Evolutionary conservation across 495 filamentous ascomycete species (phyloP).

Genomic region (Penicillium manginii): DNA sequence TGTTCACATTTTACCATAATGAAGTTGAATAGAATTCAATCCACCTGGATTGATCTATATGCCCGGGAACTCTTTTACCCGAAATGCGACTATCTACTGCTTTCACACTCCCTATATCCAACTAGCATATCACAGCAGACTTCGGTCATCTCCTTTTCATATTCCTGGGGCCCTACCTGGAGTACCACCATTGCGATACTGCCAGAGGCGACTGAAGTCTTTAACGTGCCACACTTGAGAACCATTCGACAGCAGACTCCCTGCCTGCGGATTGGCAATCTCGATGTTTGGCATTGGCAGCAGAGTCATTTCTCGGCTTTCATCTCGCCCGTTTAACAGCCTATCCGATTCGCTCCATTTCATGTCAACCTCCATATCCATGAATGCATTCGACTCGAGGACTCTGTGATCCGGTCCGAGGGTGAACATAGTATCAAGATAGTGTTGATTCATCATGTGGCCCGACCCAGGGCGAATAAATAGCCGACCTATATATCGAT

Average conservation of each 20-base stretch:
- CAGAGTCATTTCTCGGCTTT: conserved; percentile 12
- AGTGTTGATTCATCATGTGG: conserved; percentile 81
- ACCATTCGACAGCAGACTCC: not conserved
- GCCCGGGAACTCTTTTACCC: too few species aligned
- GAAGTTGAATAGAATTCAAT: too few species aligned
- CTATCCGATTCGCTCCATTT: not conserved
- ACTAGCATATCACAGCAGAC: not conserved
- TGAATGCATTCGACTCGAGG: conserved; percentile 37
- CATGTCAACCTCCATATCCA: conserved; percentile 36
- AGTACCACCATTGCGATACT: conserved; percentile 69
- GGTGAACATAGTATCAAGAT: conserved; percentile 77
- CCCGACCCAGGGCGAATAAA: conserved; percentile 70
- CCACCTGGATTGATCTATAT: too few species aligned
- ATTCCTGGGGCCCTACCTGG: conserved; percentile 32
- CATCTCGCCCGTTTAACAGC: not conserved
- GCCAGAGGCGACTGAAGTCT: conserved; percentile 74
- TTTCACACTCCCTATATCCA: too few species aligned
- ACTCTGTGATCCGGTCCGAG: conserved; percentile 32
- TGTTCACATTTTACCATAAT: too few species aligned
- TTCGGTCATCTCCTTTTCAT: not conserved
- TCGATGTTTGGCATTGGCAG: conserved; percentile 9
- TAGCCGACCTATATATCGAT: conserved; percentile 74
- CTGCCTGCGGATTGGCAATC: not conserved
- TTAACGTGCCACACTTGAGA: conserved; percentile 65
- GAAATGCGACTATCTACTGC: too few species aligned